Base-by-base conservation (phyloP, 129 eudicot species). In the Lactuca sativa region DNA sequence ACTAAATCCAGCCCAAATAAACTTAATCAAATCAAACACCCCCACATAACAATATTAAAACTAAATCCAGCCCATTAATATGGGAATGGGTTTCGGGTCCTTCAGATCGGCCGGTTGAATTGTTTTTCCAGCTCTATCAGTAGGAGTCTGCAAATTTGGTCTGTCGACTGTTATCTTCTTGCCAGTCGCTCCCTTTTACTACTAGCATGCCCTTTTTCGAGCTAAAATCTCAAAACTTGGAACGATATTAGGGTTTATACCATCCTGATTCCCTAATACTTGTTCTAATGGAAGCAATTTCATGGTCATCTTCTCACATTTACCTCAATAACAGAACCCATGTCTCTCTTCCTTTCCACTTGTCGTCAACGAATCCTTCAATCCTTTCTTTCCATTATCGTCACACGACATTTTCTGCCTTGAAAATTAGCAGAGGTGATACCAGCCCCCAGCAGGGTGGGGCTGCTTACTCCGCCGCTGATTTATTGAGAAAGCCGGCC, bases 401-500 rank as follows among this genome's bases (percentile, higher is more conserved):
- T 63, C 17, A 34, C 38, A 47, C 56, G 7, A 31, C 43, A 9
- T 18, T 38, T 54, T 70, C 58, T 38, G 81, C 86, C 9, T 21
- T 79, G 1, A 82, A 73, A 63, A 57, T 78, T 25, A 73, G 52
- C 15, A 47, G 52, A 47, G 52, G 52, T 47, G 52, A 47, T 47
- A 2, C 12, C 62, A 9, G 21, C 44, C 16, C n/a, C 74, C 9
- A 40, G 59, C 48, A 14, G 66, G 58, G 69, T 14, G 30, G 51
- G 5, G 59, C 53, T 32, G n/a, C 54, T 1, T 59, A 40, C 48
- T 41, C 62, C 15, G 74, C 52, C 13, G 74, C 82, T 25, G 95
- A 84, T 43, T 56, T 82, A 66, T 43, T 82, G 41, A 54, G 86
- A 66, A 85, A 81, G 76, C 95, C 91, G 21, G 72, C 62, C 6